These are phyloP conservation scores for Ceratobasidium sp. DNA, from an alignment of 1,284 basidiomycete species.

Conservation along the genomic window DNA sequence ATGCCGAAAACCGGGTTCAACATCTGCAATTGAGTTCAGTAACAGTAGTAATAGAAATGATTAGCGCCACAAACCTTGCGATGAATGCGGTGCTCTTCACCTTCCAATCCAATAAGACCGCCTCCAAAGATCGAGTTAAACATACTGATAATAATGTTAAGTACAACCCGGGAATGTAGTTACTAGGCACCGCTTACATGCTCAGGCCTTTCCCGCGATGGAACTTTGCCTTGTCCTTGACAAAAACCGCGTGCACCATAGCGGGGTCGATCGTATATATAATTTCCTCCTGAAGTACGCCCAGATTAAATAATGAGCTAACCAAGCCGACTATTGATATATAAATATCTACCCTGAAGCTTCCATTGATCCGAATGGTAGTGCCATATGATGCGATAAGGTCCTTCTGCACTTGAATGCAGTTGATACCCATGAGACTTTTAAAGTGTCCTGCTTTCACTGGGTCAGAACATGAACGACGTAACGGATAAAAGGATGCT, in stretches of 20 bases:
- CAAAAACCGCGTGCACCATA: conserved; percentile 55
- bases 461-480: neutral
- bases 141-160: conserved; percentile 3
- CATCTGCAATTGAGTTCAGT: conserved; percentile 55
- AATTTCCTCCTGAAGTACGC: conserved; percentile 54
- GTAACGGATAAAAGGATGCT: no score
- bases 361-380: conserved; percentile 57
- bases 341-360: conserved; percentile 57
- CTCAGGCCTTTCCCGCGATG: conserved; percentile 61
- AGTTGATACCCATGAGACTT: neutral
- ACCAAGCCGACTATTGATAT: neutral
- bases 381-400: conserved; percentile 57
- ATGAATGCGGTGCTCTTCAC: conserved; percentile 26
- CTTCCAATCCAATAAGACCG: conserved; percentile 46
- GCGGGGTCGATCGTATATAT: conserved; percentile 60
- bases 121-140: conserved; percentile 47
- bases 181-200: conserved; percentile 49
- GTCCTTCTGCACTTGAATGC: conserved; percentile 49
- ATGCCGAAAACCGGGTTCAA: conserved; percentile 59
- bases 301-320: neutral
- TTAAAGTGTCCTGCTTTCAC: conserved; percentile 21
- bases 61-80: conserved; percentile 50
- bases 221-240: conserved; percentile 58
- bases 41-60: conserved; percentile 50
- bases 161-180: neutral